Evolutionary conservation across 106 monocot genomes (phyloP).

Genomic region (Dendrobium nobile): DNA sequence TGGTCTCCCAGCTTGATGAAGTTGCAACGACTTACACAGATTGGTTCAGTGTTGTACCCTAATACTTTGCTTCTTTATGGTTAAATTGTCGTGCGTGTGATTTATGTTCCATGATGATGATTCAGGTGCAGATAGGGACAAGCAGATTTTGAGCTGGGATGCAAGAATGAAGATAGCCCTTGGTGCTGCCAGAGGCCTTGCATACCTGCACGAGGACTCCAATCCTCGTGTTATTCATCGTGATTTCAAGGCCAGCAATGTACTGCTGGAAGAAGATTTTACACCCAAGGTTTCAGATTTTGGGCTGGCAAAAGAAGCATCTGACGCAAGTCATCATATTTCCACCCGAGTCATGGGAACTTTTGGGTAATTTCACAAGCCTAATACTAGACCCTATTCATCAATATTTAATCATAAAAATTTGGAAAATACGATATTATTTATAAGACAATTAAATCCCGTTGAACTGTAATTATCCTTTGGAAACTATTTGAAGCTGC

Average conservation of each 20-base stretch:
- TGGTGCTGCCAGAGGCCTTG: slow-evolving; percentile 90
- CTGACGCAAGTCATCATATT: slow-evolving; percentile 78
- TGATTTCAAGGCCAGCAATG: slow-evolving; percentile 94
- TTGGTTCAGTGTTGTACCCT: neutral
- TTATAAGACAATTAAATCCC: neutral
- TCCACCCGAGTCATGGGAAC: slow-evolving; percentile 96
- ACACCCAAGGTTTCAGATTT: slow-evolving; percentile 96
- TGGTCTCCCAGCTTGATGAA: no score
- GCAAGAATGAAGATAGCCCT: slow-evolving; percentile 89
- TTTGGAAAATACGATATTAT: neutral
- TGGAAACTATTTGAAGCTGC: neutral
- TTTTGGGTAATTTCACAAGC: slow-evolving; percentile 62
- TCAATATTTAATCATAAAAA: neutral
- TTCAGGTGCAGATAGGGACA: slow-evolving; percentile 69
- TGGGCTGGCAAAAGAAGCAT: slow-evolving; percentile 88
- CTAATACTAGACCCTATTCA: neutral
- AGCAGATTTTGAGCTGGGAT: slow-evolving; percentile 67
- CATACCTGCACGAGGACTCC: slow-evolving; percentile 95
- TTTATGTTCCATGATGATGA: neutral
- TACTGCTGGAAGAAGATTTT: slow-evolving; percentile 87
- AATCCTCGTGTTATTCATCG: slow-evolving; percentile 95
- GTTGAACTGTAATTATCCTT: neutral
- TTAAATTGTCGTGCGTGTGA: neutral
- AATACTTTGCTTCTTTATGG: neutral
- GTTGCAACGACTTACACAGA: no score